phyloP scores from a whole-genome alignment of 176 grass and related monocot genomes.

The Typha latifolia region DNA sequence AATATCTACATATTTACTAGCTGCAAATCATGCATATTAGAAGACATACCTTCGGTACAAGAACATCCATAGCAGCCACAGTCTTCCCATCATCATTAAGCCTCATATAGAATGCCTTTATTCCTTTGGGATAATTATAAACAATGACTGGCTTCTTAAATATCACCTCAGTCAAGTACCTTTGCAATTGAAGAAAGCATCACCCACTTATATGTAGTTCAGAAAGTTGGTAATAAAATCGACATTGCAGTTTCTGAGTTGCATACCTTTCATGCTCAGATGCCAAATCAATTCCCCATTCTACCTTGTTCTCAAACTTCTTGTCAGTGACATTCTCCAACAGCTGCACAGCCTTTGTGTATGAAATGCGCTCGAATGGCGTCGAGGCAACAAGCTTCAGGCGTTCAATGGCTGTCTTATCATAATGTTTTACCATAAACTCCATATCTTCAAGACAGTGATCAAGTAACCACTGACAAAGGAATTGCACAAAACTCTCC shows the following conservation, averaged over 20 bases:
- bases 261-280: conserved; percentile 91
- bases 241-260: not conserved
- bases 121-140: conserved; percentile 94
- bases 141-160: conserved; percentile 98
- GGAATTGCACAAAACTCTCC: conserved; percentile 75
- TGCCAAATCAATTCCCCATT: conserved; percentile 97
- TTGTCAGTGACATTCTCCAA: conserved; percentile 55
- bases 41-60: conserved; percentile 79
- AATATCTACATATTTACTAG: not conserved
- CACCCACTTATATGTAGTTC: not conserved
- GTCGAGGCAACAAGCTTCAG: conserved; percentile 68
- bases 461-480: conserved; percentile 88
- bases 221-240: not conserved
- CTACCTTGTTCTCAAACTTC: conserved; percentile 82
- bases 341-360: conserved; percentile 74
- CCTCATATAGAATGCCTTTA: conserved; percentile 97
- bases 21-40: not conserved
- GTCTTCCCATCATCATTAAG: conserved; percentile 86
- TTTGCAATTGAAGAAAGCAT: conserved; percentile 23
- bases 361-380: conserved; percentile 68
- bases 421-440: conserved; percentile 83
- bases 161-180: conserved; percentile 94
- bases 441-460: conserved; percentile 83
- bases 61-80: conserved; percentile 97
- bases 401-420: conserved; percentile 69